Conservation (phyloP, 139 green algal genomes). For the Micromonas commoda region DNA sequence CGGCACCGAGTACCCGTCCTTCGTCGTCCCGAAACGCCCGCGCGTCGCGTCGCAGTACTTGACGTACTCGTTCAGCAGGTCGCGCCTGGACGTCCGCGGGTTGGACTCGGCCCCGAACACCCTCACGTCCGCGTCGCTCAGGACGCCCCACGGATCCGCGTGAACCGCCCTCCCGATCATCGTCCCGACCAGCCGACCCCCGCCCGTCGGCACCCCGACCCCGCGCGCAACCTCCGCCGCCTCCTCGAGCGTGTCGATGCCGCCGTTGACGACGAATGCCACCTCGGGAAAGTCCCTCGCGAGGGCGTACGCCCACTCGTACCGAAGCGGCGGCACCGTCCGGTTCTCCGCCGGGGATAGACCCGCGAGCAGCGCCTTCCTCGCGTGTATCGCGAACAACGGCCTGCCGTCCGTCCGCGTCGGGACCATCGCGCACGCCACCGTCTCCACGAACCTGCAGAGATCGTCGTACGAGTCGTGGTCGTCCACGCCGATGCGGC, state of each 20-base stretch:
- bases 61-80: conserved; percentile 25
- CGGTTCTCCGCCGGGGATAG: conserved; percentile 32
- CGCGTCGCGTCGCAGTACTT: conserved; percentile 25
- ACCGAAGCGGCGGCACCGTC: conserved; percentile 31
- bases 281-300: conserved; percentile 34
- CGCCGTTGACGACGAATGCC: conserved; percentile 33
- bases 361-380: conserved; percentile 15
- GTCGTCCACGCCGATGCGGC: conserved; percentile 49
- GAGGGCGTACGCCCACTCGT: conserved; percentile 33
- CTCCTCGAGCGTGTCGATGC: conserved; percentile 18
- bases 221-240: neutral
- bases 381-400: conserved; percentile 11
- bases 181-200: conserved; percentile 14
- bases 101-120: conserved; percentile 20
- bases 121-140: conserved; percentile 17
- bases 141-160: conserved; percentile 30
- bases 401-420: neutral
- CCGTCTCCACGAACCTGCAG: conserved; percentile 9
- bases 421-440: neutral
- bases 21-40: neutral
- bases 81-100: neutral
- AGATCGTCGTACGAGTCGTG: conserved; percentile 38
- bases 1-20: conserved; percentile 18
- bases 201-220: neutral
- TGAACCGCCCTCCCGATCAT: conserved; percentile 36